phyloP scores from a whole-genome alignment of 768 basidiomycete genomes.

The Ramaria rubella region DNA sequence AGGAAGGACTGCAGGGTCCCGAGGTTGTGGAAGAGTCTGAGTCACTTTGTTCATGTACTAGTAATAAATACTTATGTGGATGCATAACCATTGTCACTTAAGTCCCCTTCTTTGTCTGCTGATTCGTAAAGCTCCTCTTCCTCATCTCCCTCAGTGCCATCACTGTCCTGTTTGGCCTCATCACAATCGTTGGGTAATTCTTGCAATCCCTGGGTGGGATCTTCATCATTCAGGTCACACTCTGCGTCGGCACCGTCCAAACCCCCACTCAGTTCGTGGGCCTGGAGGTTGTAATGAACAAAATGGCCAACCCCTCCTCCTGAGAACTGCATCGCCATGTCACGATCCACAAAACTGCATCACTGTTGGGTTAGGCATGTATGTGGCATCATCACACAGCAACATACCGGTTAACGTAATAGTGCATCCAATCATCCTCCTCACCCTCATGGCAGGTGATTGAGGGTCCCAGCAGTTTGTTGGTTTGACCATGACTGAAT shows the following conservation, averaged over 20 bases:
- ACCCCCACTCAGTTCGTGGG: not conserved
- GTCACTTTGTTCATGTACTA: no score
- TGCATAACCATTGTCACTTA: not conserved
- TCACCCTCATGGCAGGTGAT: conserved; percentile 5
- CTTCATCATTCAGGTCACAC: not conserved
- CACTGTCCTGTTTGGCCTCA: not conserved
- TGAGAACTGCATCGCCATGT: conserved; percentile 21
- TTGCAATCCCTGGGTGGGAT: not conserved
- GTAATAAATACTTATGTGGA: not conserved
- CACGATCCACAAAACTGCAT: conserved; percentile 22
- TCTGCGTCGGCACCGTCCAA: not conserved
- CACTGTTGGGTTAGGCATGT: not conserved
- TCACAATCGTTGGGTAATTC: not conserved
- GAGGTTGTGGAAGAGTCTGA: no score
- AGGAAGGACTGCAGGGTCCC: no score
- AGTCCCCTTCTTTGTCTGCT: no score
- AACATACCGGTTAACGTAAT: conserved; percentile 23
- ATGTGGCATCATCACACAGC: not conserved
- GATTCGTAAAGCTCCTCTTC: not conserved
- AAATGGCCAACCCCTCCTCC: conserved; percentile 13
- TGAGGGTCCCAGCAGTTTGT: conserved; percentile 9
- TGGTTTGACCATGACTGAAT: conserved; percentile 4
- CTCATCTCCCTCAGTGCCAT: not conserved
- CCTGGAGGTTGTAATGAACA: not conserved
- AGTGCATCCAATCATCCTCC: conserved; percentile 17